phyloP scores from a whole-genome alignment of 2,329 filamentous ascomycete genomes.

The Ophiognomonia clavigignenti-juglandacearum region DNA sequence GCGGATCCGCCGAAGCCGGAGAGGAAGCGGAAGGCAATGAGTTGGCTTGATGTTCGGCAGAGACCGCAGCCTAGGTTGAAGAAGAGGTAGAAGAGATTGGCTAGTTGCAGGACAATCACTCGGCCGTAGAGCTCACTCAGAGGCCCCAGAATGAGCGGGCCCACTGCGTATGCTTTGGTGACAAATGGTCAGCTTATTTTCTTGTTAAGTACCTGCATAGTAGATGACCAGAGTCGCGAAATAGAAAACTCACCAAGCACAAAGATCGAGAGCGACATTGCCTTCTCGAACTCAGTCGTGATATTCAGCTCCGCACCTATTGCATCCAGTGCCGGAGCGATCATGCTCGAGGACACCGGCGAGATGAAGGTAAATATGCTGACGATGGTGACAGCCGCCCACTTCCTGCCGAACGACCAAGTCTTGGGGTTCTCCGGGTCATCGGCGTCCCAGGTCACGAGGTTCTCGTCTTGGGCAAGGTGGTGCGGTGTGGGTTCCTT shows the following conservation, averaged over 20 bases:
- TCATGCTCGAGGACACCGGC: constrained; percentile 45
- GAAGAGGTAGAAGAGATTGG: constrained; percentile 49
- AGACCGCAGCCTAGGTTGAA: constrained; percentile 53
- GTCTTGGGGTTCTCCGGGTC: constrained; percentile 21
- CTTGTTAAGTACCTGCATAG: too few species aligned
- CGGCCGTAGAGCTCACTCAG: constrained; percentile 53
- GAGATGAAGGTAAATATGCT: constrained; percentile 48
- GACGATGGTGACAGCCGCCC: constrained; percentile 24
- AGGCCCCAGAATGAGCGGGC: constrained; percentile 46
- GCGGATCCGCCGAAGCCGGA: constrained; percentile 55
- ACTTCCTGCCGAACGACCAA: constrained; percentile 18
- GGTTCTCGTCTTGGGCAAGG: constrained; percentile 9
- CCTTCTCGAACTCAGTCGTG: constrained; percentile 29
- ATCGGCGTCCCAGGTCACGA: constrained; percentile 19
- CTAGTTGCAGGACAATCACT: constrained; percentile 46
- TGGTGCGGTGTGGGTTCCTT: constrained; percentile 5
- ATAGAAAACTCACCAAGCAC: constrained; percentile 28
- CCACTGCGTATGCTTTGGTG: constrained; percentile 23
- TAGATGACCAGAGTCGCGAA: too few species aligned
- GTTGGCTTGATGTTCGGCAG: constrained; percentile 42
- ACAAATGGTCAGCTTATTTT: neutral
- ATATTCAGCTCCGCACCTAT: constrained; percentile 39
- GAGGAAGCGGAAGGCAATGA: constrained; percentile 55
- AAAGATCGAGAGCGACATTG: constrained; percentile 47
- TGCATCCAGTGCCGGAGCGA: constrained; percentile 26